Evolutionary conservation across 345 rosid species (phyloP).

Genomic region (Murraya paniculata): DNA sequence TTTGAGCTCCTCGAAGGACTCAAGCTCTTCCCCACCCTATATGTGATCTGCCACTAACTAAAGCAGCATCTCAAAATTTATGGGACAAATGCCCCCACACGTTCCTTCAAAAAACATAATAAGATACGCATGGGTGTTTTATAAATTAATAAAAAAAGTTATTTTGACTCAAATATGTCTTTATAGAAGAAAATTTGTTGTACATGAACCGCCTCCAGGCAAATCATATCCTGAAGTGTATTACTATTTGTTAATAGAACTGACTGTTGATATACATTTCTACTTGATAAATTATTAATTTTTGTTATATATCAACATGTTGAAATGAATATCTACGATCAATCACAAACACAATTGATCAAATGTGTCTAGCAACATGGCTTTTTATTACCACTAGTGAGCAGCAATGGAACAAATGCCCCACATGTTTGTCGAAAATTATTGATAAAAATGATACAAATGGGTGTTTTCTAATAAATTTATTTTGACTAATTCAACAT

Average conservation of each 20-base stretch:
- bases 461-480: not conserved
- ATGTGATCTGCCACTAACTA: not conserved
- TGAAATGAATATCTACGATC: not conserved
- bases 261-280: not conserved
- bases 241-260: not conserved
- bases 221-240: not conserved
- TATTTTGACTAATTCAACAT: not conserved
- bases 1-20: no score
- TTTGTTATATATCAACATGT: not conserved
- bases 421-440: not conserved
- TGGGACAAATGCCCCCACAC: not conserved
- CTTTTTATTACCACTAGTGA: not conserved
- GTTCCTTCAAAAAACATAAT: not conserved
- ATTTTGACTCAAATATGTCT: not conserved
- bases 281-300: not conserved
- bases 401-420: not conserved
- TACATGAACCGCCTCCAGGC: not conserved
- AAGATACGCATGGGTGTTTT: not conserved
- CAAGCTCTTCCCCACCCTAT: no score
- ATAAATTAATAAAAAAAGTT: not conserved
- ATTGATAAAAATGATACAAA: not conserved
- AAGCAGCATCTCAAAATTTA: not conserved
- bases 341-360: not conserved
- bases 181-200: not conserved
- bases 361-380: not conserved